These are phyloP conservation scores for Diaporthe sp. DNA, from an alignment of 2,329 filamentous ascomycete genomes.

Conservation along the genomic window DNA sequence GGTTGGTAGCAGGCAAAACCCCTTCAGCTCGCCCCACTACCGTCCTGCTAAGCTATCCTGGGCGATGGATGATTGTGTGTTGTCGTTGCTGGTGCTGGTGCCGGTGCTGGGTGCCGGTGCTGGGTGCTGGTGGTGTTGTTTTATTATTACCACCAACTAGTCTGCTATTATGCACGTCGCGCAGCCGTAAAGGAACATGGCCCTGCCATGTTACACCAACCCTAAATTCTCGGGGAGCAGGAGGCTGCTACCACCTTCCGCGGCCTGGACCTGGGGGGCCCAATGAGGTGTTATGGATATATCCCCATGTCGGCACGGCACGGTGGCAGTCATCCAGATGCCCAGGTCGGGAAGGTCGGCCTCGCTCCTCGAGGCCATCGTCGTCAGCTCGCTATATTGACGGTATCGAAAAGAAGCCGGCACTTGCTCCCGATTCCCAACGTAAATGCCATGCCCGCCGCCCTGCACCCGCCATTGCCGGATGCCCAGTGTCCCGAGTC, in stretches of 20 bases:
- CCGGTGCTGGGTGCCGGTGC: no score
- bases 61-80: background rate
- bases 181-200: background rate
- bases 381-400: constrained; percentile 18
- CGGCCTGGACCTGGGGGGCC: constrained; percentile 6
- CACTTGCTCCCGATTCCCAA: constrained; percentile 11
- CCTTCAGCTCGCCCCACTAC: background rate
- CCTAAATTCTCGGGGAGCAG: background rate
- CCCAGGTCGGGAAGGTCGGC: constrained; percentile 21
- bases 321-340: constrained; percentile 22
- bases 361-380: constrained; percentile 11
- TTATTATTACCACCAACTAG: background rate
- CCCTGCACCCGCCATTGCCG: constrained; percentile 11
- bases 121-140: background rate
- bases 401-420: background rate
- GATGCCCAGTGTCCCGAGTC: constrained; percentile 9
- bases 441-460: constrained; percentile 7
- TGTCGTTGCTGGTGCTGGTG: background rate
- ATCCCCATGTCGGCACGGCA: constrained; percentile 21
- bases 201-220: constrained; percentile 11
- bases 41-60: background rate
- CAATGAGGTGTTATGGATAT: constrained; percentile 27
- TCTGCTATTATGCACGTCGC: background rate
- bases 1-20: constrained; percentile 20
- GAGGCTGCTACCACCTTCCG: constrained; percentile 21